Evolutionary conservation across 345 rosid genomes (phyloP).

Genomic region (Angophora floribunda): DNA sequence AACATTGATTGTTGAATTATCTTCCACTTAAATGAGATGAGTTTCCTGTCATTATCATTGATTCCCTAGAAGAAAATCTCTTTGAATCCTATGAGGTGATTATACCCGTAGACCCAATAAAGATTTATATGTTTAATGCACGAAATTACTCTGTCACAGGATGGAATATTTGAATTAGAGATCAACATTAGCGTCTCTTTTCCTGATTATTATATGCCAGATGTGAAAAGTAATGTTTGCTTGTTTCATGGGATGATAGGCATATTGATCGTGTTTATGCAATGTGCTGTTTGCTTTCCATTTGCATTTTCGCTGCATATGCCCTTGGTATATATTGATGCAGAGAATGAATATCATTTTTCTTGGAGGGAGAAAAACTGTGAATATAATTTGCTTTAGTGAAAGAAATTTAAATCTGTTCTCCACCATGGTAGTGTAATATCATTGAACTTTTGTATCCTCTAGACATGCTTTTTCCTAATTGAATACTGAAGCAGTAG

Average conservation of each 20-base stretch:
- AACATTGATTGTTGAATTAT: not conserved
- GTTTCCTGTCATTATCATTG: not conserved
- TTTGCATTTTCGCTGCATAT: not conserved
- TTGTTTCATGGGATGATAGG: not conserved
- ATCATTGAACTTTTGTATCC: not conserved
- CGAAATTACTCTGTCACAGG: not conserved
- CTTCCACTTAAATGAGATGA: not conserved
- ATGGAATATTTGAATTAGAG: not conserved
- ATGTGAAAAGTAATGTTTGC: not conserved
- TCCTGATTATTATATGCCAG: not conserved
- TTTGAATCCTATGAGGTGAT: not conserved
- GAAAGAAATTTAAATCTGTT: not conserved
- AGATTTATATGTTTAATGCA: not conserved
- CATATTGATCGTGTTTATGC: not conserved
- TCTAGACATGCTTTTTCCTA: not conserved
- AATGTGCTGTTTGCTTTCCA: not conserved
- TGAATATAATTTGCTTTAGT: not conserved
- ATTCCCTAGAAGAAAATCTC: not conserved
- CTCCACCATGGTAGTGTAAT: not conserved
- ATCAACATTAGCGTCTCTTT: not conserved
- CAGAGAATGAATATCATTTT: not conserved
- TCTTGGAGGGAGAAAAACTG: not conserved
- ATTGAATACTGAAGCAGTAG: not conserved
- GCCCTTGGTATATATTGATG: not conserved
- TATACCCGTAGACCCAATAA: not conserved